A percentile compares a stretch with the other conserved stretches of the same genome.
phyloP scores from a whole-genome alignment of 2,329 filamentous ascomycete genomes.

The Falciphora oryzae region DNA sequence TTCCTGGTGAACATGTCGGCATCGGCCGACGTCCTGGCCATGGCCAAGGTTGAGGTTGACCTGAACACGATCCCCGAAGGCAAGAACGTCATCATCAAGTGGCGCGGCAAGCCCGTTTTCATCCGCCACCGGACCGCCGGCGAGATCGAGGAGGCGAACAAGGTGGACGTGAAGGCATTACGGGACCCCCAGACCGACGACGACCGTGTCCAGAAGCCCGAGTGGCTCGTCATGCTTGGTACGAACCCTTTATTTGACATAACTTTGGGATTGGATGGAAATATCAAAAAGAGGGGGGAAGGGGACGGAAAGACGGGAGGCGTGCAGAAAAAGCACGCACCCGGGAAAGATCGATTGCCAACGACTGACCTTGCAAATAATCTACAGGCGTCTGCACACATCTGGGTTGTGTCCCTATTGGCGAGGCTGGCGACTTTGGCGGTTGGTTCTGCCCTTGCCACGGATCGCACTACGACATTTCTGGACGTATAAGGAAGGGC shows the following conservation, averaged over 20 bases:
- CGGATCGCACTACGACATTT: constrained; percentile 99
- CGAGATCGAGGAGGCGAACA: constrained; percentile 94
- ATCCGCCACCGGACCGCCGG: constrained; percentile 92
- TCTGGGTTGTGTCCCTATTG: constrained; percentile 97
- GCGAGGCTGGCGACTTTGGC: constrained; percentile 95
- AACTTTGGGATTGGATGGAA: background rate
- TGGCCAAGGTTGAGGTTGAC: constrained; percentile 99
- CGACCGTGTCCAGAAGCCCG: constrained; percentile 94
- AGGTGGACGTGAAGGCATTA: constrained; percentile 73
- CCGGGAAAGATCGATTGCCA: background rate
- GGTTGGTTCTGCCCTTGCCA: constrained; percentile 99
- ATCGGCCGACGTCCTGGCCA: constrained; percentile 94
- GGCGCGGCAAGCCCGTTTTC: constrained; percentile 99
- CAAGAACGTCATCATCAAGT: constrained; percentile 99
- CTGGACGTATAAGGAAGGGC: constrained; percentile 94
- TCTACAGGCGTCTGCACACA: constrained; percentile 90
- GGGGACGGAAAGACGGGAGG: background rate
- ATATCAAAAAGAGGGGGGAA: background rate
- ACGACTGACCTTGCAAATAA: background rate
- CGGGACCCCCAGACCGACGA: constrained; percentile 88
- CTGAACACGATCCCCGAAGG: constrained; percentile 90
- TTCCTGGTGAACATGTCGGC: constrained; percentile 99
- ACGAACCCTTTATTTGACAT: constrained; percentile 26
- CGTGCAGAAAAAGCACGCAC: no score
- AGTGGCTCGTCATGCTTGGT: constrained; percentile 99